phyloP scores from a whole-genome alignment of 352 stramenopile species.

The Pythium oligandrum region DNA sequence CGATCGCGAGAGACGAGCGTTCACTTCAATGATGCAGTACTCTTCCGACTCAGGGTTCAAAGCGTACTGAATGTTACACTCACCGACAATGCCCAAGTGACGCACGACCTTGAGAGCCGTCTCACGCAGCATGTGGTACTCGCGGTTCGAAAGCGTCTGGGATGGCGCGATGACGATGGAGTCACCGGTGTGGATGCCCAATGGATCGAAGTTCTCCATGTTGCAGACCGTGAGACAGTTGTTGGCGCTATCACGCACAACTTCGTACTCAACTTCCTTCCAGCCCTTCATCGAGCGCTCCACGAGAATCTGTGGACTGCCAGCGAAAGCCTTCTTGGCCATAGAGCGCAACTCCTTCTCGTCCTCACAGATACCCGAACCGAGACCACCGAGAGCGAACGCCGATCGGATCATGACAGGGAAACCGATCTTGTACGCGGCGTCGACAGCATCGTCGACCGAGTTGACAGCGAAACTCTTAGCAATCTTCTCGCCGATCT shows the following conservation, averaged over 20 bases:
- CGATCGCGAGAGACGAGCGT: constrained; percentile 93
- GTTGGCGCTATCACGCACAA: constrained; percentile 90
- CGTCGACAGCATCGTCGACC: constrained; percentile 89
- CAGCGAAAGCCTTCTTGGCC: constrained; percentile 75
- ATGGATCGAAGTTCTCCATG: constrained; percentile 95
- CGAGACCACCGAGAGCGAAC: constrained; percentile 96
- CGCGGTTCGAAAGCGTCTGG: constrained; percentile 91
- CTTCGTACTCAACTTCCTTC: constrained; percentile 98
- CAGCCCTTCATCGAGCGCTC: constrained; percentile 96
- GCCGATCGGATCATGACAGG: constrained; percentile 95
- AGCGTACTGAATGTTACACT: constrained; percentile 97
- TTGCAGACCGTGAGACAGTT: constrained; percentile 97
- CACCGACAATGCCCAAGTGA: constrained; percentile 92
- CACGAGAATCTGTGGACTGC: constrained; percentile 95
- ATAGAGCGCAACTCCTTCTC: constrained; percentile 74
- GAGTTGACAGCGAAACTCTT: constrained; percentile 88
- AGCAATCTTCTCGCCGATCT: constrained; percentile 98
- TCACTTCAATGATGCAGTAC: constrained; percentile 92
- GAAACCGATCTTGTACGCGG: constrained; percentile 95
- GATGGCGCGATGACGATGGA: constrained; percentile 93
- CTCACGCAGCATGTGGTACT: constrained; percentile 93
- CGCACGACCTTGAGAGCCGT: constrained; percentile 91
- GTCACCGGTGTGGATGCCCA: constrained; percentile 92
- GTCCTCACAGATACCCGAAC: constrained; percentile 93
- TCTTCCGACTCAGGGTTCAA: constrained; percentile 87